These are phyloP conservation scores for Neonothopanus nambi DNA, from an alignment of 1,284 basidiomycete genomes.

Conservation along the genomic window DNA sequence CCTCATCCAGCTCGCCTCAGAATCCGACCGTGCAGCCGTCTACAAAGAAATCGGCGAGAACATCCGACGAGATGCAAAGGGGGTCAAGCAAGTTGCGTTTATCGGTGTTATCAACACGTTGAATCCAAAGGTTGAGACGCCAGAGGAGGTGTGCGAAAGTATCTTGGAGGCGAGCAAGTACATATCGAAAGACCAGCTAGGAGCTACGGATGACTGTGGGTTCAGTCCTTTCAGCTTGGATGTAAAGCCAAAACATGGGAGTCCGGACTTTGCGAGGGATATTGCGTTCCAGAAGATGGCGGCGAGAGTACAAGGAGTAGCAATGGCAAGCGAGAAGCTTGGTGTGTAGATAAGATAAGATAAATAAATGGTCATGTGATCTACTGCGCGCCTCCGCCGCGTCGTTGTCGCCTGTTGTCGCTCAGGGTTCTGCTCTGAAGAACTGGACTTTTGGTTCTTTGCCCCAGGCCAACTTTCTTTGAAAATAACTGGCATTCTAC, in stretches of 20 bases:
- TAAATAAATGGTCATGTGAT: no score
- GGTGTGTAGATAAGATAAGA: background rate
- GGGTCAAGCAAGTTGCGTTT: constrained; percentile 10
- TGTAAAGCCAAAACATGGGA: constrained; percentile 5
- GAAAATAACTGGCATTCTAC: background rate
- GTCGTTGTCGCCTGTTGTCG: no score
- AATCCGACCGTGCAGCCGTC: background rate
- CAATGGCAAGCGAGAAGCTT: constrained; percentile 7
- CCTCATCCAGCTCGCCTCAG: constrained; percentile 9
- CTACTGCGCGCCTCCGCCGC: no score
- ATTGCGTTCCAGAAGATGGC: constrained; percentile 7
- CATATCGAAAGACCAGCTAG: constrained; percentile 6
- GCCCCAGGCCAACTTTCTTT: background rate
- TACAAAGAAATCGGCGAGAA: constrained; percentile 9
- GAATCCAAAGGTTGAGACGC: constrained; percentile 4
- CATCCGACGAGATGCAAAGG: constrained; percentile 5
- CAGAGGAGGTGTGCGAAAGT: constrained; percentile 2
- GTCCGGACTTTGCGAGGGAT: constrained; percentile 11
- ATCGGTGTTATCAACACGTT: constrained; percentile 6
- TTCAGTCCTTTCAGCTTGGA: constrained; percentile 10
- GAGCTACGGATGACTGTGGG: constrained; percentile 12
- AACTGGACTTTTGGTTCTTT: no score
- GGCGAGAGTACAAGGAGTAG: constrained; percentile 7
- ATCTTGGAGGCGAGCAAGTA: constrained; percentile 7
- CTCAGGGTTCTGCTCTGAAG: no score